Conservation (phyloP, 1,284 basidiomycete species). For the Moesziomyces sp. region DNA sequence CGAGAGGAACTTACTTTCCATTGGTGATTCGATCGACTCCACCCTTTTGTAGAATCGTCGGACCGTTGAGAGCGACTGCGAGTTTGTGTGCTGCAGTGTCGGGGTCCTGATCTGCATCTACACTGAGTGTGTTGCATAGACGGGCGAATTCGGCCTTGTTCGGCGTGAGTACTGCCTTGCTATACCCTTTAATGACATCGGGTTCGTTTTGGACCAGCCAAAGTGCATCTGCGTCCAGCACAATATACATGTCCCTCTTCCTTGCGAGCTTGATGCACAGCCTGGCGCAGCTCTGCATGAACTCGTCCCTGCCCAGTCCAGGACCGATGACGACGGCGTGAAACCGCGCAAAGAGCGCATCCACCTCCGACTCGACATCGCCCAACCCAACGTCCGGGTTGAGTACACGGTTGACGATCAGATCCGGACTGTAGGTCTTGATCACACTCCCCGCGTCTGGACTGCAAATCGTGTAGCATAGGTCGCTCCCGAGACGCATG, state of each 20-base stretch:
- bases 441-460: constrained; percentile 86
- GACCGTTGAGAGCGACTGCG: constrained; percentile 81
- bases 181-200: constrained; percentile 80
- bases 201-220: constrained; percentile 82
- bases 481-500: constrained; percentile 77
- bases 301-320: constrained; percentile 78
- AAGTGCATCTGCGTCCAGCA: constrained; percentile 91
- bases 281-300: constrained; percentile 81
- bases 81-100: constrained; percentile 69
- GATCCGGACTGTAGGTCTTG: constrained; percentile 91
- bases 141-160: constrained; percentile 94
- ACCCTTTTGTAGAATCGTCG: constrained; percentile 93
- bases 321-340: constrained; percentile 94
- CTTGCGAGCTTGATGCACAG: constrained; percentile 71
- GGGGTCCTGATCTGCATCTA: constrained; percentile 65
- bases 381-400: constrained; percentile 51
- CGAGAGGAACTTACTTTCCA: constrained; percentile 15
- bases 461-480: constrained; percentile 96
- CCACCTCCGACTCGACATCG: constrained; percentile 74
- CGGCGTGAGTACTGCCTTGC: constrained; percentile 85
- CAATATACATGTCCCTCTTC: constrained; percentile 81
- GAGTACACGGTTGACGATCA: constrained; percentile 94
- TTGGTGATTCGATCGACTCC: constrained; percentile 66
- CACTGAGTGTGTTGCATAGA: constrained; percentile 78
- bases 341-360: constrained; percentile 80